Percentiles rank a stretch among this genome's conserved stretches.
These are phyloP conservation scores for Arabis hirsuta DNA, from an alignment of 345 rosid genomes.

Conservation along the genomic window DNA sequence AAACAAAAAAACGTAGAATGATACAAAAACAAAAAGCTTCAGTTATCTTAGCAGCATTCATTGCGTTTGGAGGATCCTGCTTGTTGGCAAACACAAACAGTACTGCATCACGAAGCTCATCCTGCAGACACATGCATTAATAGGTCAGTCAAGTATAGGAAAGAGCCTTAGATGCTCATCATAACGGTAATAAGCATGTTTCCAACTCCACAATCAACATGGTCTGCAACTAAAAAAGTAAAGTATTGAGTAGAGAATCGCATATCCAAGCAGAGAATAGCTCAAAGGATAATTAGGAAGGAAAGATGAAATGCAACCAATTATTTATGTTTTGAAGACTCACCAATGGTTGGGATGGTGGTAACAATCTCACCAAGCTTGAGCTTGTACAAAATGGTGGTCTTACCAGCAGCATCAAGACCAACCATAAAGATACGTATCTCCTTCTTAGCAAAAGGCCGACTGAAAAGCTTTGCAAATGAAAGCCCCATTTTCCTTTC, in stretches of 20 bases:
- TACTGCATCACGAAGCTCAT: constrained; percentile 89
- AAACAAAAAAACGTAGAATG: no score
- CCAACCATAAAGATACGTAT: constrained; percentile 81
- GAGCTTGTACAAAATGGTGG: constrained; percentile 71
- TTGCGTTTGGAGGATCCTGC: constrained; percentile 93
- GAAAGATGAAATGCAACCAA: background rate
- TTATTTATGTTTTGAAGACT: constrained; percentile 13
- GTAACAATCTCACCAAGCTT: constrained; percentile 69
- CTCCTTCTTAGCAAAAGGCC: constrained; percentile 73
- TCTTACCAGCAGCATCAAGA: constrained; percentile 82
- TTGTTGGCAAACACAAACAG: constrained; percentile 92
- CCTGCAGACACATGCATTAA: constrained; percentile 50
- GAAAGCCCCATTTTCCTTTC: constrained; percentile 63
- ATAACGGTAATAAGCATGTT: no score
- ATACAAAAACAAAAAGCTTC: no score
- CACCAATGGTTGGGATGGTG: constrained; percentile 68
- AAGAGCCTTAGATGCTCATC: no score
- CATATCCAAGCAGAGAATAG: background rate
- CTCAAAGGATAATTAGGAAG: background rate
- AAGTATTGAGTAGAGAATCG: no score
- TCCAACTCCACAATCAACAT: no score
- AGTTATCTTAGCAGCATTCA: constrained; percentile 83
- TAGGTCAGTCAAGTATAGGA: background rate
- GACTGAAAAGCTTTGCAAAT: constrained; percentile 71
- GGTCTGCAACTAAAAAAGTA: no score